phyloP scores from a whole-genome alignment of 768 basidiomycete genomes.

The Clathrus columnatus region DNA sequence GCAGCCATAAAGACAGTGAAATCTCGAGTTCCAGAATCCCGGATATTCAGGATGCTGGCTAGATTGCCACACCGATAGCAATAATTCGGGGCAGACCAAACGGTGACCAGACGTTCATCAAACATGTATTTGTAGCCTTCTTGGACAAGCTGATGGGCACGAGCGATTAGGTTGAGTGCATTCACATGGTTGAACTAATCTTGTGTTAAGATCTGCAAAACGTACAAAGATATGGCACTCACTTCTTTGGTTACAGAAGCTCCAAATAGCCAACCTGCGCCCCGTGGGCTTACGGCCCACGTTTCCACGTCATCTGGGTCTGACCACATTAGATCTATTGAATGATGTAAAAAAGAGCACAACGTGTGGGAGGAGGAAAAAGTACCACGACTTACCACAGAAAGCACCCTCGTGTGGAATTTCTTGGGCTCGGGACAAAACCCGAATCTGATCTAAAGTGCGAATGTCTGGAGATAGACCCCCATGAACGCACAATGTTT shows the following conservation, averaged over 20 bases:
- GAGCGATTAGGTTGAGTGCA: slow-evolving; percentile 75
- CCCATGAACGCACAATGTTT: slow-evolving; percentile 89
- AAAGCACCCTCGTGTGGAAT: slow-evolving; percentile 99
- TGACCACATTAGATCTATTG: slow-evolving; percentile 96
- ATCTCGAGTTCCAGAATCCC: slow-evolving; percentile 51
- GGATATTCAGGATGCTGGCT: slow-evolving; percentile 83
- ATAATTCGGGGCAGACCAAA: slow-evolving; percentile 90
- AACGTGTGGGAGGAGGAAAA: background rate
- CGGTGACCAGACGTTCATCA: slow-evolving; percentile 82
- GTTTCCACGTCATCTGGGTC: slow-evolving; percentile 92
- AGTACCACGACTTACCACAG: slow-evolving; percentile 57
- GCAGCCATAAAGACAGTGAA: slow-evolving; percentile 87
- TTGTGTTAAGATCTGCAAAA: background rate
- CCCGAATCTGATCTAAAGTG: slow-evolving; percentile 89
- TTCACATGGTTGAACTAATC: slow-evolving; percentile 88
- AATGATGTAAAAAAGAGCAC: background rate
- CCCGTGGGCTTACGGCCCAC: slow-evolving; percentile 95
- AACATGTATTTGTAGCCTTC: slow-evolving; percentile 98
- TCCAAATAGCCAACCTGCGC: slow-evolving; percentile 94
- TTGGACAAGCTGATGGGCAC: slow-evolving; percentile 95
- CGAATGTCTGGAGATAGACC: slow-evolving; percentile 94
- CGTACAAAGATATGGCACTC: background rate
- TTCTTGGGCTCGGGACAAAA: slow-evolving; percentile 90
- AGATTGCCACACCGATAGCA: slow-evolving; percentile 83
- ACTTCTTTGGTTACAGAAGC: slow-evolving; percentile 80